These are phyloP conservation scores for Yamadazyma epiphylla DNA, from an alignment of 1,139 yeast genomes.

Conservation along the genomic window DNA sequence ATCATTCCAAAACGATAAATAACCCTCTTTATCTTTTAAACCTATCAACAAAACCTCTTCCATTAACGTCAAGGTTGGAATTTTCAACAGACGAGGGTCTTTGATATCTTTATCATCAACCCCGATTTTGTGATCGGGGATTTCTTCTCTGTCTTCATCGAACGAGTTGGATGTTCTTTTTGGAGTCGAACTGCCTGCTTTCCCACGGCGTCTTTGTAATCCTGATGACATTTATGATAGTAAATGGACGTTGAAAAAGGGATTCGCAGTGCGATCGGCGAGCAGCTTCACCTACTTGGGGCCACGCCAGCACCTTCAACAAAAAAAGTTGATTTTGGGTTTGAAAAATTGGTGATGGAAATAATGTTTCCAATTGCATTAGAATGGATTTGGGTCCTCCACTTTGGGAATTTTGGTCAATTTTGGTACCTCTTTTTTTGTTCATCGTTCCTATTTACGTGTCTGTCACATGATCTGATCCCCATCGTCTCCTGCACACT, in stretches of 20 bases:
- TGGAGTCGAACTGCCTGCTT: constrained; percentile 3
- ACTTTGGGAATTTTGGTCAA: too few relatives aligned
- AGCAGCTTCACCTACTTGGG: too few relatives aligned
- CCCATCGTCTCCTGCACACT: too few relatives aligned
- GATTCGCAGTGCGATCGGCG: not conserved
- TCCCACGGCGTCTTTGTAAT: constrained; percentile 46
- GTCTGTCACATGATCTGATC: too few relatives aligned
- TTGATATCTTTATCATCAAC: constrained; percentile 74
- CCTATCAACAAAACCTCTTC: constrained; percentile 94
- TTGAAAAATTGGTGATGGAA: too few relatives aligned
- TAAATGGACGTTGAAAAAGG: not conserved
- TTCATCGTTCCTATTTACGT: too few relatives aligned
- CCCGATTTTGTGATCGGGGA: constrained; percentile 59
- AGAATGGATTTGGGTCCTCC: too few relatives aligned
- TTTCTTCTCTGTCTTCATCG: constrained; percentile 16
- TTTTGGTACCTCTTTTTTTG: too few relatives aligned
- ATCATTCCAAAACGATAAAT: constrained; percentile 96
- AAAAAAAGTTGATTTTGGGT: too few relatives aligned
- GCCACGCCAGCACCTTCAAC: too few relatives aligned
- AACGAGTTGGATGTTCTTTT: constrained; percentile 14
- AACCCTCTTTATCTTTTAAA: constrained; percentile 91
- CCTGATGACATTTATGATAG: constrained; percentile 28
- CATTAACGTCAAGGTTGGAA: constrained; percentile 85
- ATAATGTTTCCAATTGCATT: too few relatives aligned
- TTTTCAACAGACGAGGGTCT: constrained; percentile 42